Evolutionary conservation across 2,329 filamentous ascomycete genomes (phyloP).

Genomic region (Ascochyta pisi): DNA sequence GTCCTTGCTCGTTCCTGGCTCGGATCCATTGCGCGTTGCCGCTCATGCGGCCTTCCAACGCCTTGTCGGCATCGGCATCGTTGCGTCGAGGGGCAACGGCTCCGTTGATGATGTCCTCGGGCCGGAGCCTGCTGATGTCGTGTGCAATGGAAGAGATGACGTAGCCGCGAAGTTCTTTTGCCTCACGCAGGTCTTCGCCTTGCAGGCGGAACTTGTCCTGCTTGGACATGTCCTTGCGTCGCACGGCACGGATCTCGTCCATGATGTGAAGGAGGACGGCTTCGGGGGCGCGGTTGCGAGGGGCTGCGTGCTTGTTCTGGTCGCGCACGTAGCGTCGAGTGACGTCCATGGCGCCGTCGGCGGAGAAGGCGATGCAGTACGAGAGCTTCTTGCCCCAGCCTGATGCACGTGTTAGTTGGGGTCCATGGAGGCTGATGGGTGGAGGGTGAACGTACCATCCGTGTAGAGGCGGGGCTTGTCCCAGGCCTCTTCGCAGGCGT

Average conservation of each 20-base stretch:
- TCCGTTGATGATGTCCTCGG: slow-evolving; percentile 50
- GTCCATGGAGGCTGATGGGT: background rate
- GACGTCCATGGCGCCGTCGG: slow-evolving; percentile 76
- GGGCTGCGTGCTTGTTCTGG: slow-evolving; percentile 70
- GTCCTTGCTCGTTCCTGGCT: slow-evolving; percentile 46
- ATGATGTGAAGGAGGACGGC: slow-evolving; percentile 90
- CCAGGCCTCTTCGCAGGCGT: slow-evolving; percentile 93
- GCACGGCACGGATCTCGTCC: slow-evolving; percentile 85
- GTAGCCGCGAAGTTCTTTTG: slow-evolving; percentile 75
- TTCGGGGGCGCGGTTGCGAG: slow-evolving; percentile 82
- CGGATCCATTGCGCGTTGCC: slow-evolving; percentile 49
- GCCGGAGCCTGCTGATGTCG: slow-evolving; percentile 73
- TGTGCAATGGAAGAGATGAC: slow-evolving; percentile 76
- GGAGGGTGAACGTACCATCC: slow-evolving; percentile 66
- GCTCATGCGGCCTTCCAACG: slow-evolving; percentile 53
- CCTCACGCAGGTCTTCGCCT: slow-evolving; percentile 79
- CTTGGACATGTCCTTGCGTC: slow-evolving; percentile 84
- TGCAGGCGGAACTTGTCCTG: slow-evolving; percentile 81
- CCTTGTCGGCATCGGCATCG: slow-evolving; percentile 57
- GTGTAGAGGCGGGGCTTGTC: slow-evolving; percentile 92
- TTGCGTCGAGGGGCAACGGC: slow-evolving; percentile 34
- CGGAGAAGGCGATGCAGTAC: slow-evolving; percentile 96
- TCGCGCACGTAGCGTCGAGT: slow-evolving; percentile 75
- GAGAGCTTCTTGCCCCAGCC: slow-evolving; percentile 96
- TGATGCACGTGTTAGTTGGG: slow-evolving; percentile 37